Percentiles rank a stretch among this genome's conserved stretches.
Conservation (phyloP, 2,329 filamentous ascomycete genomes). For the Stemphylium beticola region DNA sequence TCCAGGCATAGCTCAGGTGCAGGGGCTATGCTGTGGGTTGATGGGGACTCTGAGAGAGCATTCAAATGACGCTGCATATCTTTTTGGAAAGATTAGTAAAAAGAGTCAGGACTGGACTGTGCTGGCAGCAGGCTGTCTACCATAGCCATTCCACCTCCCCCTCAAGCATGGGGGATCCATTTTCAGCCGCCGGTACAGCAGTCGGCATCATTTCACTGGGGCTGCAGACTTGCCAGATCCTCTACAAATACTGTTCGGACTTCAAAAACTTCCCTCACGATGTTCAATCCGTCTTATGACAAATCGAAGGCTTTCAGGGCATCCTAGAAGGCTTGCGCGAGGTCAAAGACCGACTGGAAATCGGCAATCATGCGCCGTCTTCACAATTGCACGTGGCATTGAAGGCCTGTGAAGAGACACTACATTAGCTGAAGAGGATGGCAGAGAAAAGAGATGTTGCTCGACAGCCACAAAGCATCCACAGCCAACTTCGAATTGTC, state of each 20-base stretch:
- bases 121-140: too few species aligned
- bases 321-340: conserved; percentile 5
- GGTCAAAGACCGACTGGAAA: conserved; percentile 11
- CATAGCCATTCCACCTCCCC: not conserved
- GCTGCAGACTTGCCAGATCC: conserved; percentile 18
- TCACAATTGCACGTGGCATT: conserved; percentile 6
- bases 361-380: conserved; percentile 11
- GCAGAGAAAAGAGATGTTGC: not conserved
- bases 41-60: too few species aligned
- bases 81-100: not conserved
- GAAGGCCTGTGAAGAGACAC: not conserved
- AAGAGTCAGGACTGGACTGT: too few species aligned
- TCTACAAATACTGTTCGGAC: conserved; percentile 14
- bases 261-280: conserved; percentile 10
- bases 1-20: not conserved
- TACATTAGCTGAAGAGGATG: not conserved
- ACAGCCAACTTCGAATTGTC: not conserved
- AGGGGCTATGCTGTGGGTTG: too few species aligned
- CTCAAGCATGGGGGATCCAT: not conserved
- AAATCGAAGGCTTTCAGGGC: conserved; percentile 9
- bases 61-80: too few species aligned
- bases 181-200: not conserved
- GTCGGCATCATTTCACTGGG: conserved; percentile 20
- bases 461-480: not conserved
- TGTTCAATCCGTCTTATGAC: conserved; percentile 4